These are phyloP conservation scores for Saccharomycopsis crataegensis DNA, from an alignment of 1,139 yeast species.

Conservation along the genomic window DNA sequence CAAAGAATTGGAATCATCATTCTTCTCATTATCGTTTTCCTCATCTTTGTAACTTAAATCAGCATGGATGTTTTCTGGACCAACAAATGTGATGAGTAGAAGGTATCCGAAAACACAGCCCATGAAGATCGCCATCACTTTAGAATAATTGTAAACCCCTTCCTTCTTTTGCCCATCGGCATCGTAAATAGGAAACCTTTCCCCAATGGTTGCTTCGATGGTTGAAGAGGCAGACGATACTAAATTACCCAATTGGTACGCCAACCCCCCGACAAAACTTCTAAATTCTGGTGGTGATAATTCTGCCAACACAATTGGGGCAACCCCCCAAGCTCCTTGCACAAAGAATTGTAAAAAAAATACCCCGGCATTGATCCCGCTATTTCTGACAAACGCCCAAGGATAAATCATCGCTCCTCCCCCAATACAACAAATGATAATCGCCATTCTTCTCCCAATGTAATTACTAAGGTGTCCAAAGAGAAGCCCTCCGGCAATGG, in stretches of 20 bases:
- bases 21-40: constrained; percentile 5
- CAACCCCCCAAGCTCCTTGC: constrained; percentile 86
- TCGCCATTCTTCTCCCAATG: constrained; percentile 52
- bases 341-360: constrained; percentile 76
- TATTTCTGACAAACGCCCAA: constrained; percentile 55
- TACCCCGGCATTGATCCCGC: constrained; percentile 66
- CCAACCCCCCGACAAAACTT: constrained; percentile 64
- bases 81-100: constrained; percentile 50
- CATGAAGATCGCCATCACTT: constrained; percentile 76
- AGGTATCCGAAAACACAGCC: constrained; percentile 69
- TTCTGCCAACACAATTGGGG: constrained; percentile 72
- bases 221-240: constrained; percentile 81
- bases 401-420: constrained; percentile 63
- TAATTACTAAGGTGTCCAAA: constrained; percentile 56
- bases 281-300: constrained; percentile 73
- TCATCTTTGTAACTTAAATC: constrained; percentile 13
- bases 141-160: constrained; percentile 42
- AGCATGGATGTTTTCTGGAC: constrained; percentile 61
- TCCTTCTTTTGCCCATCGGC: constrained; percentile 27
- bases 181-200: constrained; percentile 46
- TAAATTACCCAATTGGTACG: constrained; percentile 80
- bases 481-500: constrained; percentile 55
- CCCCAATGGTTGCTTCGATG: constrained; percentile 71
- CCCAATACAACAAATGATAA: constrained; percentile 50
- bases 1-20: neutral